Percentiles rank a stretch among this genome's conserved stretches.
Evolutionary conservation across 139 green algal species (phyloP).

Genomic region (Trebouxia sp.): DNA sequence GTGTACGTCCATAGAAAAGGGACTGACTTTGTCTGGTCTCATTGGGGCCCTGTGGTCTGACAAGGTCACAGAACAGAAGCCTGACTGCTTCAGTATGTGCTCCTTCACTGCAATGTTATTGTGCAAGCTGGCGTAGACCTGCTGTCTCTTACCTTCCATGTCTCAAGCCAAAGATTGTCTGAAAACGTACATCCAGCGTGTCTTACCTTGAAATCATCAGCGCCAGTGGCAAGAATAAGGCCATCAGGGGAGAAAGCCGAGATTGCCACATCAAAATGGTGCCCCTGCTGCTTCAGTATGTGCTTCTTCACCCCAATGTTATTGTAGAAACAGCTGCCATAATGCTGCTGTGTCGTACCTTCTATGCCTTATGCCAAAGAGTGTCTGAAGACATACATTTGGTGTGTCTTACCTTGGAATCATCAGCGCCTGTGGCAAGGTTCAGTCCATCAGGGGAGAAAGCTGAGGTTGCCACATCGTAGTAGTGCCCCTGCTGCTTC

Average conservation of each 20-base stretch:
- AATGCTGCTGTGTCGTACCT: no score
- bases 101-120: no score
- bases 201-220: conserved; percentile 80
- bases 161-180: not conserved
- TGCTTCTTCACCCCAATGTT: no score
- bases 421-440: conserved; percentile 85
- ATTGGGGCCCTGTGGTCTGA: conserved; percentile 86
- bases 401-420: conserved; percentile 68
- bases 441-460: conserved; percentile 87
- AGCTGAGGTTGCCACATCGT: conserved; percentile 69
- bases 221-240: conserved; percentile 79
- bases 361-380: not conserved
- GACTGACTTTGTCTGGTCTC: no score
- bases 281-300: conserved; percentile 79
- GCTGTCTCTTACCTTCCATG: no score
- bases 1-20: not conserved
- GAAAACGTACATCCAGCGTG: not conserved
- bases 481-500: conserved; percentile 90
- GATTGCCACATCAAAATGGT: conserved; percentile 81
- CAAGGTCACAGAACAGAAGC: conserved; percentile 96
- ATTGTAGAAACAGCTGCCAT: no score
- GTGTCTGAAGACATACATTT: not conserved
- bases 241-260: conserved; percentile 86
- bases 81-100: no score
- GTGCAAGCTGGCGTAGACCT: no score